phyloP scores from a whole-genome alignment of 345 rosid genomes.

The Eucalyptus cloeziana region DNA sequence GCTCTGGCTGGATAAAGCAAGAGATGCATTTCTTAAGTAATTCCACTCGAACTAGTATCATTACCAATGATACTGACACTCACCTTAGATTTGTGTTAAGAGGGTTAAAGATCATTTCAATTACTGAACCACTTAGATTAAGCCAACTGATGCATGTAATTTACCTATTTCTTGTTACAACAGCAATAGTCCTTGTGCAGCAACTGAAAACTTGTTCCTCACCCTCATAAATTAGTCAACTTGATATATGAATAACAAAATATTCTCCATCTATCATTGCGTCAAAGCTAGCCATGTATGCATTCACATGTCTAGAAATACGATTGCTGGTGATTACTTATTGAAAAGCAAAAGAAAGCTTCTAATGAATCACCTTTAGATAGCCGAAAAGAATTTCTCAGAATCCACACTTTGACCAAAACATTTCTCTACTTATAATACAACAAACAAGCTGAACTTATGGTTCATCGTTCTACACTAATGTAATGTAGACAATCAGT shows the following conservation, averaged over 20 bases:
- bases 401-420: background rate
- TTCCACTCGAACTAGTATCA: background rate
- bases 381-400: background rate
- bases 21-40: background rate
- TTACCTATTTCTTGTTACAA: background rate
- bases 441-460: background rate
- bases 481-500: background rate
- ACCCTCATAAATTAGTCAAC: background rate
- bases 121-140: background rate
- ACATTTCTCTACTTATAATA: no score
- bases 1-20: background rate
- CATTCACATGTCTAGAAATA: background rate
- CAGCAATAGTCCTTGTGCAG: background rate
- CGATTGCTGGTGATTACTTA: background rate
- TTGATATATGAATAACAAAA: background rate
- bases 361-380: background rate
- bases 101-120: background rate
- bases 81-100: background rate
- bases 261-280: background rate
- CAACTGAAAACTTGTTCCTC: background rate
- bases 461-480: background rate
- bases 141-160: background rate
- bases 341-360: background rate
- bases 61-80: background rate
- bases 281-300: background rate